These are phyloP conservation scores for Metarhizium rileyi DNA, from an alignment of 2,329 filamentous ascomycete genomes.

Conservation along the genomic window DNA sequence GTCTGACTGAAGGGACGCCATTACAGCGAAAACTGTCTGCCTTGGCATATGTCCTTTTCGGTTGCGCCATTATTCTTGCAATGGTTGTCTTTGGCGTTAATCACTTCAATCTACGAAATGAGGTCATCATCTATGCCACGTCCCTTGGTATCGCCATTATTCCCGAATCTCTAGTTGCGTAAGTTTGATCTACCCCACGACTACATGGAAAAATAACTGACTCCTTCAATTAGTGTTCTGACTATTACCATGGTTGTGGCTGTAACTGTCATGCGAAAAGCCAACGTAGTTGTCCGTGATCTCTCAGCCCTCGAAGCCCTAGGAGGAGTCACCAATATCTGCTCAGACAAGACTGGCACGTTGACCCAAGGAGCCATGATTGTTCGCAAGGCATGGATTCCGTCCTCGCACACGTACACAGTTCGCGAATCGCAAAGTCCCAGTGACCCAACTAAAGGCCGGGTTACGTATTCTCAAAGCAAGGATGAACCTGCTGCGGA, in stretches of 20 bases:
- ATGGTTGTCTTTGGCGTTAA: conserved; percentile 50
- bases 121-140: conserved; percentile 49
- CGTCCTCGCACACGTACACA: conserved; percentile 44
- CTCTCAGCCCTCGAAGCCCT: conserved; percentile 59
- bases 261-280: conserved; percentile 53
- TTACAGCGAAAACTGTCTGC: conserved; percentile 70
- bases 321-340: conserved; percentile 63
- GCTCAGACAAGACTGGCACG: conserved; percentile 65
- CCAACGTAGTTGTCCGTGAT: conserved; percentile 56
- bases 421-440: conserved; percentile 53
- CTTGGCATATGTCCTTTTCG: conserved; percentile 67
- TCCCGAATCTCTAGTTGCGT: conserved; percentile 55
- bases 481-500: conserved; percentile 23
- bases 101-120: conserved; percentile 38
- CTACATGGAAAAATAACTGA: conserved; percentile 7
- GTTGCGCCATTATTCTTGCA: conserved; percentile 51
- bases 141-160: conserved; percentile 53
- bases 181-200: conserved; percentile 15
- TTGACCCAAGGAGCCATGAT: conserved; percentile 62
- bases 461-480: conserved; percentile 35
- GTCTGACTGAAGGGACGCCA: conserved; percentile 59
- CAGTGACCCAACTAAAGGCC: conserved; percentile 50
- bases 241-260: conserved; percentile 63
- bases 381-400: conserved; percentile 56
- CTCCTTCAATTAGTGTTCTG: conserved; percentile 36